phyloP scores from a whole-genome alignment of 257 asterid genomes.

The Anisodus acutangulus region DNA sequence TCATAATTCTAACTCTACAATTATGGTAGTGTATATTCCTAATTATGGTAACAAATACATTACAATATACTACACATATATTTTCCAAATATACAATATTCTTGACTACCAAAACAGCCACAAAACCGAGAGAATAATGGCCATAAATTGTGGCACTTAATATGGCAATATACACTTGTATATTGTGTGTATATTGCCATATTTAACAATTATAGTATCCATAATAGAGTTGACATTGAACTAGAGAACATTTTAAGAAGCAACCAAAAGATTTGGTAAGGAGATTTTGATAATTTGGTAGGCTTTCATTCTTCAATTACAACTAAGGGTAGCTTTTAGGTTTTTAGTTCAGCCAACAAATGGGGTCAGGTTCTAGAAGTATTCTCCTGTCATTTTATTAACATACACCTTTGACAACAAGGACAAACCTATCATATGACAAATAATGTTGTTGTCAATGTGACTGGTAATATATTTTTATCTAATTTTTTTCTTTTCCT shows the following conservation, averaged over 20 bases:
- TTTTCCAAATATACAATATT: too few species aligned
- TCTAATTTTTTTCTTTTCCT: neutral
- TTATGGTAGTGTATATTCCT: too few species aligned
- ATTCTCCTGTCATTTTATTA: slow-evolving; percentile 4
- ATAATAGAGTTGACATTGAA: slow-evolving; percentile 22
- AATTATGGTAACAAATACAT: too few species aligned
- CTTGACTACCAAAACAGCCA: too few species aligned
- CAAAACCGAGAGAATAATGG: too few species aligned
- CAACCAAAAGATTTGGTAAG: slow-evolving; percentile 25
- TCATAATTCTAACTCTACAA: too few species aligned
- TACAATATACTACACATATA: too few species aligned
- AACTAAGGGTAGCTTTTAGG: slow-evolving; percentile 10
- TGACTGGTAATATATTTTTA: neutral
- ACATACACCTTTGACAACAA: neutral
- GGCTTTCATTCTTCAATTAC: slow-evolving; percentile 14
- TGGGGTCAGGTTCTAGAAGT: slow-evolving; percentile 32
- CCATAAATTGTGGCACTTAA: too few species aligned
- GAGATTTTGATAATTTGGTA: neutral
- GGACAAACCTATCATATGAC: neutral
- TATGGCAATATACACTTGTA: too few species aligned
- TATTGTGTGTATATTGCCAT: too few species aligned
- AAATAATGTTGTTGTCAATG: neutral
- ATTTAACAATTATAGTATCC: neutral
- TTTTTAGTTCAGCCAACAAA: slow-evolving; percentile 31
- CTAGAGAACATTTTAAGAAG: neutral